phyloP scores from a whole-genome alignment of 768 basidiomycete genomes.

The Mycena belliarum region DNA sequence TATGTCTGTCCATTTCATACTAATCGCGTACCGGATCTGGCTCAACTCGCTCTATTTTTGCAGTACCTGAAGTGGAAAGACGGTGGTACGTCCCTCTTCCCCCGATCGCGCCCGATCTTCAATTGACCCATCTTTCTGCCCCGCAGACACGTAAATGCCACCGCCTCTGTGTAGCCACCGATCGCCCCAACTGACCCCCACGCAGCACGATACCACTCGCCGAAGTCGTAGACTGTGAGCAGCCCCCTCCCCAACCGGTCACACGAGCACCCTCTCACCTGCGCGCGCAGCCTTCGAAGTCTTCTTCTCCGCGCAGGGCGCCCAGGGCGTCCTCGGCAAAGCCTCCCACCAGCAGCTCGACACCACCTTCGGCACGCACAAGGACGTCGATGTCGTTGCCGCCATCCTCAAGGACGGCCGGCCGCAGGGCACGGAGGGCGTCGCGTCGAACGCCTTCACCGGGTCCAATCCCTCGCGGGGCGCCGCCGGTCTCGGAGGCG shows the following conservation, averaged over 20 bases:
- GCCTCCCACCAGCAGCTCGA: constrained; percentile 87
- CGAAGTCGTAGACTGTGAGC: constrained; percentile 82
- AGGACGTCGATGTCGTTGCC: constrained; percentile 63
- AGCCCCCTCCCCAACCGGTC: neutral
- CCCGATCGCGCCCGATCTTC: constrained; percentile 21
- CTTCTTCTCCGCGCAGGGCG: constrained; percentile 70
- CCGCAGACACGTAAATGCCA: constrained; percentile 72
- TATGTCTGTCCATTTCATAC: constrained; percentile 36
- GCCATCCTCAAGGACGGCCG: constrained; percentile 65
- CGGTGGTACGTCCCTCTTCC: constrained; percentile 56
- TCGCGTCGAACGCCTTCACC: constrained; percentile 27
- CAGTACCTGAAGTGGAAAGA: constrained; percentile 80
- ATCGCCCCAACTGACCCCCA: neutral
- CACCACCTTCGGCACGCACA: constrained; percentile 62
- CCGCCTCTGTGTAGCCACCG: neutral
- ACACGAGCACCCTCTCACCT: neutral
- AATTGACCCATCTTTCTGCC: constrained; percentile 18
- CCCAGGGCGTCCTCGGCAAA: constrained; percentile 72
- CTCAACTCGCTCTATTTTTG: neutral
- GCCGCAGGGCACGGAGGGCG: constrained; percentile 52
- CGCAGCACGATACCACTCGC: constrained; percentile 66
- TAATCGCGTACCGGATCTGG: constrained; percentile 4
- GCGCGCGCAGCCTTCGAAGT: constrained; percentile 61
- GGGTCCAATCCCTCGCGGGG: constrained; percentile 29
- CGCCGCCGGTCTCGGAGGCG: neutral